A percentile compares a stretch with the other conserved stretches of the same genome.
These are phyloP conservation scores for Tolypocladium album DNA, from an alignment of 2,329 filamentous ascomycete genomes.

Conservation along the genomic window DNA sequence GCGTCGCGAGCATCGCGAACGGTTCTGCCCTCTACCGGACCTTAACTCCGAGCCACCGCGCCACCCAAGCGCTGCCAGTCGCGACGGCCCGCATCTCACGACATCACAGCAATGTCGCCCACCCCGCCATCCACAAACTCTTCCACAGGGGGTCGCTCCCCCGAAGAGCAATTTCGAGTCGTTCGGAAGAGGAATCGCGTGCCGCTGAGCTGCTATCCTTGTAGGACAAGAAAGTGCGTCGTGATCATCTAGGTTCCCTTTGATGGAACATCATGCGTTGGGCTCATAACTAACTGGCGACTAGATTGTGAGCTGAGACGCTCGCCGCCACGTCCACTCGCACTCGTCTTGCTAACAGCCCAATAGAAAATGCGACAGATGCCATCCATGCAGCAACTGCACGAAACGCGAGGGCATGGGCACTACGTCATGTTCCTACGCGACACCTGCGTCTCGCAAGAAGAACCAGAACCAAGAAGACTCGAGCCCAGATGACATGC, in stretches of 20 bases:
- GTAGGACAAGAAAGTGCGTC: slow-evolving; percentile 77
- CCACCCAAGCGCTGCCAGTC: neutral
- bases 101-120: slow-evolving; percentile 49
- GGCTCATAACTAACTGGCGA: slow-evolving; percentile 9
- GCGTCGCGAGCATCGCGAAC: neutral
- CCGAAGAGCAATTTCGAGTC: slow-evolving; percentile 76
- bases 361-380: slow-evolving; percentile 80
- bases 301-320: slow-evolving; percentile 24
- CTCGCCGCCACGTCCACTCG: neutral
- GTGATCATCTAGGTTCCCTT: neutral
- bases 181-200: slow-evolving; percentile 88
- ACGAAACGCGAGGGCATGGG: slow-evolving; percentile 80
- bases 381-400: slow-evolving; percentile 88
- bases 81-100: neutral
- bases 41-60: neutral
- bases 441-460: slow-evolving; percentile 57
- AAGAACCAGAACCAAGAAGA: slow-evolving; percentile 56
- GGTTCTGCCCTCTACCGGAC: neutral
- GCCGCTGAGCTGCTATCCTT: slow-evolving; percentile 84
- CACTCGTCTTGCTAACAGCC: neutral
- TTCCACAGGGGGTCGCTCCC: slow-evolving; percentile 66
- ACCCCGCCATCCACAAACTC: slow-evolving; percentile 71
- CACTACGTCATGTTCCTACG: slow-evolving; percentile 75
- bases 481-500: slow-evolving; percentile 82
- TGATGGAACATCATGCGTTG: neutral